Conservation (phyloP, 2,329 filamentous ascomycete genomes). For the Orbilia brochopaga region DNA sequence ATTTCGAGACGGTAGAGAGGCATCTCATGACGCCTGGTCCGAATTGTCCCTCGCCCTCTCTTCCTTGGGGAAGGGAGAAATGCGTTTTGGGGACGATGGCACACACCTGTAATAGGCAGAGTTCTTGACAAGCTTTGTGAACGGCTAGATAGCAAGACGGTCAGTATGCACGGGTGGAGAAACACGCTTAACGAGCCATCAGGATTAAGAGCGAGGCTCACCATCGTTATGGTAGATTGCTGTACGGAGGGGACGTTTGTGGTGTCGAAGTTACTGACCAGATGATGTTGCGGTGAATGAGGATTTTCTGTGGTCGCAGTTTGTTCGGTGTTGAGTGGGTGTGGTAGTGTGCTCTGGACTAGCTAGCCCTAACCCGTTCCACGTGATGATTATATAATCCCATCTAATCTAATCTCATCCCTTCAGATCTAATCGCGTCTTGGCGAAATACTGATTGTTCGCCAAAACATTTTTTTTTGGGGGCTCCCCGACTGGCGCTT, state of each 20-base stretch:
- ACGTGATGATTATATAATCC: not conserved
- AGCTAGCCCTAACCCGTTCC: not conserved
- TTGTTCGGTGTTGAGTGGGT: not conserved
- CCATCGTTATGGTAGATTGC: conserved; percentile 23
- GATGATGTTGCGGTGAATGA: conserved; percentile 3
- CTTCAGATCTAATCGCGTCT: not conserved
- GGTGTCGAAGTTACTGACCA: not conserved
- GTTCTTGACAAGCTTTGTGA: conserved; percentile 96
- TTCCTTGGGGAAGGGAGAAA: conserved; percentile 39
- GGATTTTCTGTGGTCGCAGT: conserved; percentile 8
- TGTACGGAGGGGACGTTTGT: not conserved
- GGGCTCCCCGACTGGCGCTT: not conserved
- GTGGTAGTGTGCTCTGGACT: not conserved
- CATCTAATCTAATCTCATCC: conserved; percentile 17
- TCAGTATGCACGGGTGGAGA: conserved; percentile 12
- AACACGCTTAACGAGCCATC: too few relatives aligned
- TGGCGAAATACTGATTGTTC: not conserved
- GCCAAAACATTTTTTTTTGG: conserved; percentile 6
- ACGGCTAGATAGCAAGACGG: conserved; percentile 65
- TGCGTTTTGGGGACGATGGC: conserved; percentile 36
- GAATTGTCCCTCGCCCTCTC: conserved; percentile 50
- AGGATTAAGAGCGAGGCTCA: not conserved
- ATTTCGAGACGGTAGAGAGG: conserved; percentile 3
- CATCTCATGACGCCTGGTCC: conserved; percentile 13
- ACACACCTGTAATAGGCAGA: conserved; percentile 97